phyloP scores from a whole-genome alignment of 352 stramenopile species.

The Blastocystis sp. region DNA sequence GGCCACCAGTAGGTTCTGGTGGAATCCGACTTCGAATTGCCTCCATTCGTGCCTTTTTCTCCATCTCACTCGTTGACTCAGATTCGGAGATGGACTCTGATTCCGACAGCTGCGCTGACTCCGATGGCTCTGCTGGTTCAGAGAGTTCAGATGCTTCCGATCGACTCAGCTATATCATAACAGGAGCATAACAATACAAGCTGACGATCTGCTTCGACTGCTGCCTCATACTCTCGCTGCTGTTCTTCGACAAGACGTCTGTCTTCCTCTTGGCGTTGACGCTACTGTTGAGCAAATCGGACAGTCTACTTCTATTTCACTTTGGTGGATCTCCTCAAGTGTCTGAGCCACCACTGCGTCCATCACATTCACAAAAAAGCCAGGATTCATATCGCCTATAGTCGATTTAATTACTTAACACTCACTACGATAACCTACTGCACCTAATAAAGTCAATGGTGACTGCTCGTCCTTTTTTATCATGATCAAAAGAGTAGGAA shows the following conservation, averaged over 20 bases:
- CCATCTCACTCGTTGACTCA: background rate
- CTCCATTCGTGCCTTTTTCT: conserved; percentile 5
- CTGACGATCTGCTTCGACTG: background rate
- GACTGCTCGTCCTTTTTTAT: background rate
- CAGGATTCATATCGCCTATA: background rate
- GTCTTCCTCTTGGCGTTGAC: conserved; percentile 14
- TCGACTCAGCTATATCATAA: background rate
- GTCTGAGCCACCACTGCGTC: background rate
- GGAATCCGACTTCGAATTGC: background rate
- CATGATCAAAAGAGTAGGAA: background rate
- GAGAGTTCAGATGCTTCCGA: background rate
- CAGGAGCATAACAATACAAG: background rate
- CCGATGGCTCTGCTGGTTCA: background rate
- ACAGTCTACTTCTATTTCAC: background rate
- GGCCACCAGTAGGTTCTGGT: background rate
- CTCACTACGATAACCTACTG: too few species aligned
- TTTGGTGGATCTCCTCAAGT: background rate
- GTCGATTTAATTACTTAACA: background rate
- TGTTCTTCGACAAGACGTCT: conserved; percentile 17
- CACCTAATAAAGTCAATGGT: background rate
- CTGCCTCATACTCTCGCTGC: conserved; percentile 25
- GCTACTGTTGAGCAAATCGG: background rate
- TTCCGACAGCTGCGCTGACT: background rate
- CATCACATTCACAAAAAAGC: background rate
- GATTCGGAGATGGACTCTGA: background rate